Percentiles rank a stretch among this genome's conserved stretches.
Evolutionary conservation across 2,329 filamentous ascomycete species (phyloP).

Genomic region (Remersonia thermophila): DNA sequence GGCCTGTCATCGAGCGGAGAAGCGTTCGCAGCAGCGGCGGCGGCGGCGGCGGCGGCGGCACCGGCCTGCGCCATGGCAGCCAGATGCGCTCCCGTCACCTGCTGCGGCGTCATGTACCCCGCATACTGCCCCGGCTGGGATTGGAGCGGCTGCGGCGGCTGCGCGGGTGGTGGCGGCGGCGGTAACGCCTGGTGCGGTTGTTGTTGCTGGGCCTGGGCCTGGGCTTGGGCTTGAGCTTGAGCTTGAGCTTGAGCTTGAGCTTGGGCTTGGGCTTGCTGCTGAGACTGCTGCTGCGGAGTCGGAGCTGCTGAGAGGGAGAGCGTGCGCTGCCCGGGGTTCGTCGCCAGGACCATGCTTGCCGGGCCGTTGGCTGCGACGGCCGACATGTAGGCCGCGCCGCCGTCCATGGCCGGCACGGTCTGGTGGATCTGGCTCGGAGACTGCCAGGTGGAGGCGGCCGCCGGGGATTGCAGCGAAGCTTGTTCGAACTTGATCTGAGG

Average conservation of each 20-base stretch:
- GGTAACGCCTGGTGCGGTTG: background rate
- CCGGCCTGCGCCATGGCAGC: constrained; percentile 1
- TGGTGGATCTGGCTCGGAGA: constrained; percentile 41
- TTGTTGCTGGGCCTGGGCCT: constrained; percentile 1
- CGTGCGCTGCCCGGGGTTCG: constrained; percentile 19
- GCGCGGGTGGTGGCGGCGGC: constrained; percentile 18
- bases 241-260: too few relatives aligned
- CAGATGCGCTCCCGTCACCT: constrained; percentile 1
- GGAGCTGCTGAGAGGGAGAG: too few relatives aligned
- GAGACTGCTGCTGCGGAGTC: too few relatives aligned
- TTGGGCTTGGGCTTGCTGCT: too few relatives aligned
- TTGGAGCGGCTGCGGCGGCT: constrained; percentile 1
- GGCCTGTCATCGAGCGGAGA: constrained; percentile 27
- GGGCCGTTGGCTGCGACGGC: constrained; percentile 30
- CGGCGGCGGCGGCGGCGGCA: constrained; percentile 18
- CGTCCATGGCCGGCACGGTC: constrained; percentile 35
- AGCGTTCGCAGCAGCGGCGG: constrained; percentile 22
- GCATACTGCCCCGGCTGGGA: constrained; percentile 6
- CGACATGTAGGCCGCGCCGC: constrained; percentile 26
- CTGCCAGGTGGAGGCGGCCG: constrained; percentile 36
- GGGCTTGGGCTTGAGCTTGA: too few relatives aligned
- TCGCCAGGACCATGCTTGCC: constrained; percentile 27
- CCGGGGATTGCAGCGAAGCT: constrained; percentile 41
- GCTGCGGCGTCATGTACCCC: constrained; percentile 8
- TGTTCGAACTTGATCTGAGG: constrained; percentile 38